Evolutionary conservation across 768 basidiomycete genomes (phyloP), one percentile per base, ranked within the genome.

Genomic region (Gymnopilus dilepis): DNA sequence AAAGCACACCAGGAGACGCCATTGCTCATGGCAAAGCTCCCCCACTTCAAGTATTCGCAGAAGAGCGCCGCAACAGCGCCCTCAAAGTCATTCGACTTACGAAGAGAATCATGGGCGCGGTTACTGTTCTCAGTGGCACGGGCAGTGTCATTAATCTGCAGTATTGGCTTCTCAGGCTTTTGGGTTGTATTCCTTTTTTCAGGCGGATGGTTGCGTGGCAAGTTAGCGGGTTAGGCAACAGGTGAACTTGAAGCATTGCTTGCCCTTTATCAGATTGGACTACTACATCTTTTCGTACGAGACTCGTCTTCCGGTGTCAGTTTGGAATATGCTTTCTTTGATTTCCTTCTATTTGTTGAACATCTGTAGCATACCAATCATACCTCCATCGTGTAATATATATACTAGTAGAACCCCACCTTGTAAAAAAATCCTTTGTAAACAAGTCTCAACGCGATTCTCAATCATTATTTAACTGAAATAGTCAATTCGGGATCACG

Each of bases 181-280:
- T 59, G 19, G 47, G 58, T 1, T 7, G 19, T 22, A 40, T 59
- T 26, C 58, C 58, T 0, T 11, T 33, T 9, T 45, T 59, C 21
- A 50, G 34, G 34, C 21, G 34, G 47, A 59, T 59, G 58, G 33
- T 59, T 19, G 58, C 45, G 8, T 59, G 58, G 58, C 47, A 59
- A 47, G 31, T 59, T 1, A 59, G 58, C 48, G 58, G 58, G 45
- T 38, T 59, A 21, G 58, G 58, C 9, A 59, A 59, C 26, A 33
- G 47, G n/a, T 59, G n/a, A 51, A 11, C 13, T 48, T 13, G 34
- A 37, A 37, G 13, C 13, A 7, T 37, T 37, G 34, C 34, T 37
- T 37, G n/a, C n/a, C n/a, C n/a, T n/a, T n/a, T n/a, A n/a, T n/a
- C n/a, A n/a, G n/a, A n/a, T n/a, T n/a, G n/a, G 34, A 37, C 34